Base-by-base conservation (phyloP, 2,329 filamentous ascomycete species). In the Epichloe festucae region DNA sequence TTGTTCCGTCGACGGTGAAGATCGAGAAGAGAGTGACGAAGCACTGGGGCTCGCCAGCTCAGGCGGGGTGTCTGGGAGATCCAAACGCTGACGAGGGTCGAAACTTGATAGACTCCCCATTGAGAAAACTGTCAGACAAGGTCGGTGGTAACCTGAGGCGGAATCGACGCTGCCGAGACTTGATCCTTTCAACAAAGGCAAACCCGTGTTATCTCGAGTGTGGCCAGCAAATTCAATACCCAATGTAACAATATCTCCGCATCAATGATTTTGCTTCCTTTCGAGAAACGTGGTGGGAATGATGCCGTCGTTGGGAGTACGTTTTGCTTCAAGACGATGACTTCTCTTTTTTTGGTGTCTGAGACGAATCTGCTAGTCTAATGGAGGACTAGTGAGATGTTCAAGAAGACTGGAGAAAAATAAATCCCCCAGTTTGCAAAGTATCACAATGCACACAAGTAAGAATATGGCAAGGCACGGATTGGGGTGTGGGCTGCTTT, bases 91-190 rank as follows among this genome's bases (percentile, higher is more conserved):
- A 63, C 71, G 70, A 64, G 73, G 67, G 62, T 78, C 74, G 66
- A 73, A 60, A 58, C 64, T 68, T 63, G 73, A 65, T 71, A 73
- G 63, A 69, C 75, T 71, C 69, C 75, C 76, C 77, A 79, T 80
- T 75, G 75, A 71, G 65, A 70, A 59, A 58, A 61, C 53, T 23
- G 48, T 40, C 17, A 19, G 17, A 34, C 21, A 39, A 46, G 41
- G 36, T 41, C 40, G 35, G 23, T 15, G 46, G 42, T 39, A 51
- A 34, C 15, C 40, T 31, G 14, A 14, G 40, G 42, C 17, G 42
- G 40, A 19, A 36, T 51, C 48, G 34, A 48, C 23, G 34, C 19
- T 42, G 11, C 35, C n/a, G 17, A 35, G 44, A 15, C 35, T n/a
- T 43, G 40, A 23, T n/a, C 21, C 17, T 46, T 36, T 19, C 19